Evolutionary conservation across 2,329 filamentous ascomycete species (phyloP).

Genomic region (Paracoccidioides brasiliensis): DNA sequence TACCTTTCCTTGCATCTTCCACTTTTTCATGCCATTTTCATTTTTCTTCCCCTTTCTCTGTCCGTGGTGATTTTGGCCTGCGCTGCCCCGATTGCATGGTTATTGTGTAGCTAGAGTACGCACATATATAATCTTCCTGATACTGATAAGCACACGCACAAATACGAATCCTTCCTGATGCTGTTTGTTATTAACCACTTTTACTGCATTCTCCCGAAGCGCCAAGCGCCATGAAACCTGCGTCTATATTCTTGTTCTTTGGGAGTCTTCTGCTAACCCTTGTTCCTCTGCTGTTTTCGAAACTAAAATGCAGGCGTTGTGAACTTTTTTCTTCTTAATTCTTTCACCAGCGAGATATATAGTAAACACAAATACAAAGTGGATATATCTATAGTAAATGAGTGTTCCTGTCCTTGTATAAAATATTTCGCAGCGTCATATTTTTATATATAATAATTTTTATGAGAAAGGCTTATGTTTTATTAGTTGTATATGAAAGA

Average conservation of each 20-base stretch:
- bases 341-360: background rate
- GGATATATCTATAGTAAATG: background rate
- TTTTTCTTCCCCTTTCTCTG: background rate
- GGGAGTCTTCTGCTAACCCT: too few relatives aligned
- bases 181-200: background rate
- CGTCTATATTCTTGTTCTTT: background rate
- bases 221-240: background rate
- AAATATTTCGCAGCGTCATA: background rate
- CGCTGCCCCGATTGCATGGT: background rate
- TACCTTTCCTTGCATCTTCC: background rate
- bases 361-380: background rate
- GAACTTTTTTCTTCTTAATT: too few relatives aligned
- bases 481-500: background rate
- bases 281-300: too few relatives aligned
- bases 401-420: too few relatives aligned
- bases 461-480: background rate
- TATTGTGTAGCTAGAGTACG: background rate
- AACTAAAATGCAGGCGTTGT: too few relatives aligned
- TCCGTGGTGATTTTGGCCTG: background rate
- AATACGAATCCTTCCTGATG: background rate
- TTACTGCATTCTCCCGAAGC: background rate
- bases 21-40: background rate
- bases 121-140: background rate
- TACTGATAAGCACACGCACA: background rate
- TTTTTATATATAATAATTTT: background rate